Percentiles rank a stretch among this genome's conserved stretches.
Conservation (phyloP, 805 yeast genomes). For the Cyberlindnera mississippiensis region DNA sequence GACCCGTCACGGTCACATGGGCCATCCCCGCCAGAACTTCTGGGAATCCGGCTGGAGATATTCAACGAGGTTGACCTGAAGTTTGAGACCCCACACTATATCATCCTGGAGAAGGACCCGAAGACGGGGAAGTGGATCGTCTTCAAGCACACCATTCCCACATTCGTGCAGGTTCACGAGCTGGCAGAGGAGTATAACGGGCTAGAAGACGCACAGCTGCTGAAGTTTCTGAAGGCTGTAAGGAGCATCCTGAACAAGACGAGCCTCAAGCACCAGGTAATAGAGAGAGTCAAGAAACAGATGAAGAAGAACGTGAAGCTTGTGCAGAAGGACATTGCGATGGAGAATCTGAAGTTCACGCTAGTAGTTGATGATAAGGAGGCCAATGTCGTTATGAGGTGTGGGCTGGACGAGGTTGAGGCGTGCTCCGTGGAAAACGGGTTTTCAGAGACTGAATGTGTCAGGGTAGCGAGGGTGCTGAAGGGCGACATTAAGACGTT, state of each 20-base stretch:
- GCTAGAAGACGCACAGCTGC: slow-evolving; percentile 13
- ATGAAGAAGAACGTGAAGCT: slow-evolving; percentile 9
- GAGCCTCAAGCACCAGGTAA: slow-evolving; percentile 20
- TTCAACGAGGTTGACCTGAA: slow-evolving; percentile 26
- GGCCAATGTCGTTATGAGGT: slow-evolving; percentile 12
- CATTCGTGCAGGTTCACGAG: slow-evolving; percentile 17
- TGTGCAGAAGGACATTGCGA: slow-evolving; percentile 22
- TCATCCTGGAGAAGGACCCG: slow-evolving; percentile 29
- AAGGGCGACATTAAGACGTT: slow-evolving; percentile 19
- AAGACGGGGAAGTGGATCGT: slow-evolving; percentile 31
- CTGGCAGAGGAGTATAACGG: slow-evolving; percentile 19
- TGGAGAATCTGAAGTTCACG: slow-evolving; percentile 18
- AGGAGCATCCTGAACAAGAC: slow-evolving; percentile 17
- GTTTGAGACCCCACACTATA: slow-evolving; percentile 35
- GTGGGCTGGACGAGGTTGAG: slow-evolving; percentile 14
- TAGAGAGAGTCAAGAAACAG: slow-evolving; percentile 11
- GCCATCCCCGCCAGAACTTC: slow-evolving; percentile 20
- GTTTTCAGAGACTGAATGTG: slow-evolving; percentile 7
- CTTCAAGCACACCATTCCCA: slow-evolving; percentile 37
- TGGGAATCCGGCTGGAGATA: slow-evolving; percentile 39
- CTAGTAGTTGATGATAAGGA: slow-evolving; percentile 12
- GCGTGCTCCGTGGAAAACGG: slow-evolving; percentile 16
- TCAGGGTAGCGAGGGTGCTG: slow-evolving; percentile 18
- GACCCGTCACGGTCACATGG: slow-evolving; percentile 30
- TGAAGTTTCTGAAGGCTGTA: slow-evolving; percentile 13